phyloP scores from a whole-genome alignment of 106 monocot species.

The Dendrobium chrysotoxum region DNA sequence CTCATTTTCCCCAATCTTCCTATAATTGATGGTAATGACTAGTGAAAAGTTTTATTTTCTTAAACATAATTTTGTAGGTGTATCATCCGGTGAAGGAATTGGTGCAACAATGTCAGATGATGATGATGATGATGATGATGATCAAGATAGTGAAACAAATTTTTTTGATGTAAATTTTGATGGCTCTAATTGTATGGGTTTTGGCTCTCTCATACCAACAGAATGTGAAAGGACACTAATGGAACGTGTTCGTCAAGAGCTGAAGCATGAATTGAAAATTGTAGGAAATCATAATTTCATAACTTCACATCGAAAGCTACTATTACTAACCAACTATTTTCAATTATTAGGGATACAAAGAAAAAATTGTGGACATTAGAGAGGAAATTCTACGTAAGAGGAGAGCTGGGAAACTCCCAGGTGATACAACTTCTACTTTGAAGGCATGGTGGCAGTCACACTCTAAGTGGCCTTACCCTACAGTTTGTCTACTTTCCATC shows the following conservation, averaged over 20 bases:
- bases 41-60: too few species aligned
- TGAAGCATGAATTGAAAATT: constrained; percentile 21
- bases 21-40: too few species aligned
- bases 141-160: constrained; percentile 12
- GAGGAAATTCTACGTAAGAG: constrained; percentile 63
- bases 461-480: constrained; percentile 78
- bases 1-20: too few species aligned
- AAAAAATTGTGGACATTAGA: constrained; percentile 61
- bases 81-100: constrained; percentile 19
- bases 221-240: constrained; percentile 15
- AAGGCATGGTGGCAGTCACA: constrained; percentile 78
- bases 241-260: constrained; percentile 24
- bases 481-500: constrained; percentile 11
- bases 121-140: constrained; percentile 17
- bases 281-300: neutral
- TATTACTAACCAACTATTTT: neutral
- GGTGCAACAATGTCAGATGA: constrained; percentile 26
- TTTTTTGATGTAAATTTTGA: constrained; percentile 15
- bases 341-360: constrained; percentile 48
- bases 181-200: constrained; percentile 13
- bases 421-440: constrained; percentile 49
- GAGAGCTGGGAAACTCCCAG: constrained; percentile 62
- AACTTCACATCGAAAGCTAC: neutral
- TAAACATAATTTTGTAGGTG: neutral
- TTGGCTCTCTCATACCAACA: constrained; percentile 17